These are phyloP conservation scores for Protea cynaroides DNA, from an alignment of 164 flowering plant species.

Conservation along the genomic window DNA sequence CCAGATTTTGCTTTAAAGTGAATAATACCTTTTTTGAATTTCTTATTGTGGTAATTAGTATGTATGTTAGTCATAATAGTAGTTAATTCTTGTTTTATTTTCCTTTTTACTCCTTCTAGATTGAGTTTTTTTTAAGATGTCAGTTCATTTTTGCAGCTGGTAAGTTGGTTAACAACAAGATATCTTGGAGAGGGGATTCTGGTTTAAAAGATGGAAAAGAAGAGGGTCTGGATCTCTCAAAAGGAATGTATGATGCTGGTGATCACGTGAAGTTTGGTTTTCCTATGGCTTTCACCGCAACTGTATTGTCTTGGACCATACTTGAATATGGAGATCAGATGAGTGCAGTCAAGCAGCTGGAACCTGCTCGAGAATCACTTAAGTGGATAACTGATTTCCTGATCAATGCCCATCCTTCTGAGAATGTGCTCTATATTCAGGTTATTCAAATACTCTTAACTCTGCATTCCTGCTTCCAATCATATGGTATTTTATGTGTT, in stretches of 20 bases:
- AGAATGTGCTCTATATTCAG: slow-evolving; percentile 83
- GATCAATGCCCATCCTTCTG: slow-evolving; percentile 65
- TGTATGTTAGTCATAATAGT: no score
- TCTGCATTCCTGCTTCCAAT: not conserved
- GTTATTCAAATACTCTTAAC: slow-evolving; percentile 19
- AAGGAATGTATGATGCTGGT: slow-evolving; percentile 99
- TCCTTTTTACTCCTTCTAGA: not conserved
- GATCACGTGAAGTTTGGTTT: slow-evolving; percentile 90
- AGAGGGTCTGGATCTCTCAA: slow-evolving; percentile 63
- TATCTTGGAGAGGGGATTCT: slow-evolving; percentile 86
- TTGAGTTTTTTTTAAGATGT: not conserved
- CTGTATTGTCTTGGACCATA: slow-evolving; percentile 86
- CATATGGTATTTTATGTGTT: not conserved
- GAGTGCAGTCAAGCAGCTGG: slow-evolving; percentile 57
- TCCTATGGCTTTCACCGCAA: slow-evolving; percentile 95
- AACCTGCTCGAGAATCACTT: slow-evolving; percentile 68
- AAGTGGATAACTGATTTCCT: slow-evolving; percentile 95
- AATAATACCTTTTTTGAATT: no score
- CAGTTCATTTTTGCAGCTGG: slow-evolving; percentile 46
- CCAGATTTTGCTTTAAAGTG: no score
- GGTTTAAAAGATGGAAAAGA: slow-evolving; percentile 65
- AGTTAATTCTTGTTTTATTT: not conserved
- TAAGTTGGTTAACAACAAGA: slow-evolving; percentile 54
- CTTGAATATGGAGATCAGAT: slow-evolving; percentile 98
- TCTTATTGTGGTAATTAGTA: no score